Evolutionary conservation across 805 yeast species (phyloP), one percentile per base, ranked within the genome.

Genomic region (Saturnispora diversa): DNA sequence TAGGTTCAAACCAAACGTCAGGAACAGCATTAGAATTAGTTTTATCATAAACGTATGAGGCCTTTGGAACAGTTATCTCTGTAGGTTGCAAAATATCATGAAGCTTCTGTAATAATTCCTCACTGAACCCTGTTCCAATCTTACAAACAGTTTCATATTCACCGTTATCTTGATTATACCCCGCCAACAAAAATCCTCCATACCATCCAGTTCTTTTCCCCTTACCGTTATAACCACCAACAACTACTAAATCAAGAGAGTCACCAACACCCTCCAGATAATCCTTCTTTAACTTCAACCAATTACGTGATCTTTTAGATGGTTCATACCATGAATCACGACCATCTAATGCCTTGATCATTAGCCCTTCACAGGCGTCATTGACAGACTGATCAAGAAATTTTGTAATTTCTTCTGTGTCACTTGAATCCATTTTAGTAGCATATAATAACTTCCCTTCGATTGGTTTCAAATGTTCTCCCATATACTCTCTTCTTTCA

Each of bases 91-190:
- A 68, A 36, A 67, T 67, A 20, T 70, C 72, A 51, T 79, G 68
- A 24, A 92, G 58, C 21, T 62, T 62, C 26, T 75, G 75, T 43
- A 92, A 68, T 53, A 78, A 72, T 48, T 81, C 97, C 49, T 92
- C 98, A 30, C 87, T 75, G 55, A 92, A 92, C 0, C 98, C 98
- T 1, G 98, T 92, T 35, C 98, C 98, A 41, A 94, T 88, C 59
- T 92, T 92, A 65, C 98, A 92, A 31, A 94, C 81, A 0, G 97
- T 84, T 60, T 92, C 97, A 57, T 74, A 86, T 53, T 88, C 97
- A 17, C 94, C 97, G 0, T 86, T 74, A 43, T 90, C 96, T 42
- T 77, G 78, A 54, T 92, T 92, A 56, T 86, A 90, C 23, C 94
- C 81, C 0, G 95, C 97, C 37, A 92, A 66, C 29, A 92, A 60